These are phyloP conservation scores for Coemansia nantahalensis DNA, from an alignment of 192 early-diverging fungal genomes.

Conservation along the genomic window DNA sequence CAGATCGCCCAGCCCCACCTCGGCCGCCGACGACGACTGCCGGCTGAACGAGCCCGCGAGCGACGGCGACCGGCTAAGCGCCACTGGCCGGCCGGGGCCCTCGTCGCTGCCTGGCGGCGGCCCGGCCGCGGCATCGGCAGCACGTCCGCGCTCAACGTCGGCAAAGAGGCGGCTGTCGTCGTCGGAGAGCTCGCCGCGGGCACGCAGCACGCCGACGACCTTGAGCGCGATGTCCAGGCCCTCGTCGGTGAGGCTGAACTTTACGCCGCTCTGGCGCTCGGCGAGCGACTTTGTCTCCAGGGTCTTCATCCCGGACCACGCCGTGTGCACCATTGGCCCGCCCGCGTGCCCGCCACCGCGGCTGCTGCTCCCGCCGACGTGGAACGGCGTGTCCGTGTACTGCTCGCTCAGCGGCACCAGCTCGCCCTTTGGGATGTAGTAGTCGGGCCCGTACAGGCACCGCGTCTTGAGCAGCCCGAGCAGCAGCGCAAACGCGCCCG, in stretches of 20 bases:
- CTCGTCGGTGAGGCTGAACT: conserved; percentile 69
- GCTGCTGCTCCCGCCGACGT: conserved; percentile 25
- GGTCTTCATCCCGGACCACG: conserved; percentile 76
- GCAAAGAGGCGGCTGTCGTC: conserved; percentile 19
- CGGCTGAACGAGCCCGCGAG: conserved; percentile 20
- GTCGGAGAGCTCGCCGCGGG: conserved; percentile 22
- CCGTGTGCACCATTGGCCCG: conserved; percentile 57
- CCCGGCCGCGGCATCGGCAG: not conserved
- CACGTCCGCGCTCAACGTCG: conserved; percentile 9
- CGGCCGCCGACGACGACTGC: conserved; percentile 22
- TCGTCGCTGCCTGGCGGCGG: not conserved
- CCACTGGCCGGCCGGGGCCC: conserved; percentile 1
- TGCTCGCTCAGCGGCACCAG: conserved; percentile 64
- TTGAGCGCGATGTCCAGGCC: conserved; percentile 61
- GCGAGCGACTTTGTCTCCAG: conserved; percentile 68
- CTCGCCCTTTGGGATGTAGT: conserved; percentile 64
- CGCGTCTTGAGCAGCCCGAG: conserved; percentile 58
- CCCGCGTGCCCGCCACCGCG: conserved; percentile 21
- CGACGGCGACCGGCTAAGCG: conserved; percentile 8
- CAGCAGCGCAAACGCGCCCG: conserved; percentile 80
- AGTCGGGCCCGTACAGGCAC: conserved; percentile 33
- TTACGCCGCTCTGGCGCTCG: conserved; percentile 57
- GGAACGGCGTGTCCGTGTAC: conserved; percentile 66
- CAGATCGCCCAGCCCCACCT: conserved; percentile 24
- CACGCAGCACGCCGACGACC: conserved; percentile 40